Base-by-base conservation (phyloP, 495 filamentous ascomycete species). In the Bryoglossum gracile region DNA sequence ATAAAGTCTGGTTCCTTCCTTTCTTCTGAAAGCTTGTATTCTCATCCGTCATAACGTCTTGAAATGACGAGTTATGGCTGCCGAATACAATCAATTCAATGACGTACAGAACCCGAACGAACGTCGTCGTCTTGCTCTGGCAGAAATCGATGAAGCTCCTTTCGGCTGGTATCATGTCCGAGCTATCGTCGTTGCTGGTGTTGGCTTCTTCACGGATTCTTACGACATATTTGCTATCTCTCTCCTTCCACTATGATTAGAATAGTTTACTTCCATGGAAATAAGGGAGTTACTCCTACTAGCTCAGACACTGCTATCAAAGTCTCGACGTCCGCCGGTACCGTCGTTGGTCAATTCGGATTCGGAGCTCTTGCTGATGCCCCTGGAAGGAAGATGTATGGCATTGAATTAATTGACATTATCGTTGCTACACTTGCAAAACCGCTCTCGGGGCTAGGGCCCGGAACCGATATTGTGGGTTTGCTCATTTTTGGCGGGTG, bases 401-500 rank as follows among this genome's bases (percentile, higher is more conserved):
- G 89, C 35, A 69, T 92, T 37, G 89, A 94, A 63, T 66, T 94
- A 51, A 88, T 92, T 56, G 66, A 94, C 54, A 92, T 94, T 65
- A 94, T 94, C 62, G 75, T 86, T 51, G 83, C 86, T 5, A 92
- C 87, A 14, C 67, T 94, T 28, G 87, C 83, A 43, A 86, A 91
- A 65, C 62, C 84, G 30, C 70, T 94, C 39, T 61, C 78, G n/a
- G 79, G 82, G 8, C 64, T 66, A 22, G 87, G 84, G 13, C 71
- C 70, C 9, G 74, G 78, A 1, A 76, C 89, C 44, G 74, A 81
- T 21, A 78, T 94, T 46, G 72, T 84, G 36, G 89, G 88, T 43
- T 52, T 90, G 45, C 72, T 94, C 35, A 78, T 90, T 62, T 94
- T 73, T 95, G 89, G 89, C 82, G 89, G 64, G 78, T 94, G 0